phyloP scores from a whole-genome alignment of 208 protist genomes.

The Balamuthia mandrillaris region DNA sequence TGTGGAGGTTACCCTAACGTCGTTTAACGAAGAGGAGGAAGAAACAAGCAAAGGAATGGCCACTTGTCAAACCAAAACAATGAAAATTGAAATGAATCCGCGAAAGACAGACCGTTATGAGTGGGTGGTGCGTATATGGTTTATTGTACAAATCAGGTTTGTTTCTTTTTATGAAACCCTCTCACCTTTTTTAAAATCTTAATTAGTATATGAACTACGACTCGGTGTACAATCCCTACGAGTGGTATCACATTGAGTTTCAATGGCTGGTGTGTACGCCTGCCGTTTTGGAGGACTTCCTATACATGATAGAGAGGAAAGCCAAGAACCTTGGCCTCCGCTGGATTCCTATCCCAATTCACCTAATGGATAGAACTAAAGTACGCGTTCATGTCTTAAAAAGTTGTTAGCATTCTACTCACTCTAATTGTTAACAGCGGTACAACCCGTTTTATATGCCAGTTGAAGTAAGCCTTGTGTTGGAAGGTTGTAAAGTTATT shows the following conservation, averaged over 20 bases:
- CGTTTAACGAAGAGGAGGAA: no score
- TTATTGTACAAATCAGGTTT: not conserved
- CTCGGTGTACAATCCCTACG: constrained; percentile 16
- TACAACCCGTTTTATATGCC: no score
- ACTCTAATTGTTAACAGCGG: no score
- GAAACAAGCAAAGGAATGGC: not conserved
- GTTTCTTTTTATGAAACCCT: not conserved
- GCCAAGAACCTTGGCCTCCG: constrained; percentile 50
- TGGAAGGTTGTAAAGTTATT: no score
- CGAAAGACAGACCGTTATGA: constrained; percentile 57
- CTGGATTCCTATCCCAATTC: constrained; percentile 23
- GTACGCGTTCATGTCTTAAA: no score
- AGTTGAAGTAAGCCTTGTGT: no score
- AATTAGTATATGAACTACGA: constrained; percentile 29
- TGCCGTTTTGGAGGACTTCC: constrained; percentile 59
- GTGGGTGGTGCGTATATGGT: constrained; percentile 26
- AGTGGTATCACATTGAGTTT: constrained; percentile 49
- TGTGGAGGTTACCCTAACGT: no score
- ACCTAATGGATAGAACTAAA: constrained; percentile 35
- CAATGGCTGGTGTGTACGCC: constrained; percentile 62
- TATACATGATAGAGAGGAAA: constrained; percentile 39
- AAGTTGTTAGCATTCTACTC: no score
- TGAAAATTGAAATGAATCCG: constrained; percentile 52
- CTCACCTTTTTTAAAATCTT: not conserved
- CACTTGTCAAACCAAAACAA: constrained; percentile 8